Evolutionary conservation across 2,329 filamentous ascomycete genomes (phyloP).

Genomic region (Apiospora arundinis): DNA sequence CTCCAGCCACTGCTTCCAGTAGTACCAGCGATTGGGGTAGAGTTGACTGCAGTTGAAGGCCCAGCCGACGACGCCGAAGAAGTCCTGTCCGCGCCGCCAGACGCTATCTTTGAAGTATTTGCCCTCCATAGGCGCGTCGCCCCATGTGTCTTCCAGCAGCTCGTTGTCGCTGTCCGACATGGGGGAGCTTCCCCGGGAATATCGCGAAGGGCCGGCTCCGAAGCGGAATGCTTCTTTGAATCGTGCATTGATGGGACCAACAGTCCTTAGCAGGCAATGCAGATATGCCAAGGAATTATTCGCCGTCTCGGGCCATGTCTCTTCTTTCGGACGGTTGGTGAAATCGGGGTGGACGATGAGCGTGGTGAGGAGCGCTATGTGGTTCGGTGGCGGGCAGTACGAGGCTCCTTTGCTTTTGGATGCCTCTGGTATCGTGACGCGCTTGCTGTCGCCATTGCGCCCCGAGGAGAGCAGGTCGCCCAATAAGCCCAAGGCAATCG

Average conservation of each 20-base stretch:
- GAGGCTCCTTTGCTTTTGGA: conserved; percentile 44
- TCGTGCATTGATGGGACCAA: conserved; percentile 73
- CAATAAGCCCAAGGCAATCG: conserved; percentile 68
- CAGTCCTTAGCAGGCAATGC: conserved; percentile 66
- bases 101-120: conserved; percentile 70
- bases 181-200: conserved; percentile 35
- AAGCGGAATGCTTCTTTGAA: conserved; percentile 79
- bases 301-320: conserved; percentile 67
- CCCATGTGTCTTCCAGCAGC: conserved; percentile 55
- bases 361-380: conserved; percentile 79
- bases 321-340: conserved; percentile 73
- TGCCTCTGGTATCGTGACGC: neutral
- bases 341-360: conserved; percentile 81
- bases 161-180: conserved; percentile 57
- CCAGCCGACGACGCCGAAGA: conserved; percentile 92
- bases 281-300: conserved; percentile 74
- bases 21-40: conserved; percentile 76
- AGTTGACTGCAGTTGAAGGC: conserved; percentile 85
- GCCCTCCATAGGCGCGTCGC: conserved; percentile 60
- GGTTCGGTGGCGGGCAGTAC: conserved; percentile 71
- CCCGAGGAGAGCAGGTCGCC: conserved; percentile 58
- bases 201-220: conserved; percentile 36
- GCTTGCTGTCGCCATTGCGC: conserved; percentile 24
- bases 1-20: conserved; percentile 82
- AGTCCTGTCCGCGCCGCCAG: conserved; percentile 80